phyloP scores from a whole-genome alignment of 805 yeast genomes.

The Candida vartiovaarae region DNA sequence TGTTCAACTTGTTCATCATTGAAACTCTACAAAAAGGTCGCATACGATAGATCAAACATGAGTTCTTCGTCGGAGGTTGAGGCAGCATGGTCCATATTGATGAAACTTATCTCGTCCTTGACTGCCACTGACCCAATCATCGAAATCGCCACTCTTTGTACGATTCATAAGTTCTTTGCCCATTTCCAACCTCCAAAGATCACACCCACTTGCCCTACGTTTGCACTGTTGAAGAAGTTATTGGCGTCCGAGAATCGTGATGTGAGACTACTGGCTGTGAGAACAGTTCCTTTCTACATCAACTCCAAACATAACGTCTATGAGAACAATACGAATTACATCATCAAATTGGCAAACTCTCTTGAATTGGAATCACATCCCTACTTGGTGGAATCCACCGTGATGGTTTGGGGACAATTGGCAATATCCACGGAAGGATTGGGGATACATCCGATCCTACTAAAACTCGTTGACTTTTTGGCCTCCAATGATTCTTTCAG shows the following conservation, averaged over 20 bases:
- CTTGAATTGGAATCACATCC: conserved; percentile 31
- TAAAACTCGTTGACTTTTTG: conserved; percentile 58
- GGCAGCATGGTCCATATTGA: not conserved
- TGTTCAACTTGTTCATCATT: conserved; percentile 13
- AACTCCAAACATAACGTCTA: conserved; percentile 32
- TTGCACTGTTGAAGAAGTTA: conserved; percentile 34
- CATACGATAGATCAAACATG: conserved; percentile 26
- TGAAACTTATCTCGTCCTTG: not conserved
- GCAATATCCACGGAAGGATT: conserved; percentile 61
- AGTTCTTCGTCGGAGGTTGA: not conserved
- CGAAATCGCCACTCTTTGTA: conserved; percentile 36
- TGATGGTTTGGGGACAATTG: conserved; percentile 58
- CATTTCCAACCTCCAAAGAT: conserved; percentile 45
- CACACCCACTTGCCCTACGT: conserved; percentile 23
- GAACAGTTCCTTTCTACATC: conserved; percentile 46
- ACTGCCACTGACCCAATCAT: conserved; percentile 19
- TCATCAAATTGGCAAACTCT: conserved; percentile 36
- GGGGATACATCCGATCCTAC: conserved; percentile 54
- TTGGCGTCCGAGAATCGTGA: conserved; percentile 43
- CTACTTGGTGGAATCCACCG: conserved; percentile 51
- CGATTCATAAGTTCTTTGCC: conserved; percentile 42
- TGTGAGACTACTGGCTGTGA: conserved; percentile 44
- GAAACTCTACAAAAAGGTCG: conserved; percentile 9
- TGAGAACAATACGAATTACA: conserved; percentile 36
- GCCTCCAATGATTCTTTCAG: conserved; percentile 60